These are phyloP conservation scores for Sesbania bispinosa DNA, from an alignment of 306 rosid genomes.

Conservation along the genomic window DNA sequence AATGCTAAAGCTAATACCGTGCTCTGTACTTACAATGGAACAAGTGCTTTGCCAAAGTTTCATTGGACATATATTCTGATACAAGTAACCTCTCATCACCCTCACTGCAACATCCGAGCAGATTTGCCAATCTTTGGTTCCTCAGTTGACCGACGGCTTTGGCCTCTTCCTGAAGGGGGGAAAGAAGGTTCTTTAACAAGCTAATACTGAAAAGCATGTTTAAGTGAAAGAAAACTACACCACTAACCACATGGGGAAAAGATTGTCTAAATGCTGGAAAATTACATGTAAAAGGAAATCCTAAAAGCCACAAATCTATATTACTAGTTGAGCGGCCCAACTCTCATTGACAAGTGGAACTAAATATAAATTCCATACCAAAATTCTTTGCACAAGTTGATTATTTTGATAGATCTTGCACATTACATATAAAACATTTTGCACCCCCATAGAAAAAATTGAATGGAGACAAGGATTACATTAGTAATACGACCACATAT, in stretches of 20 bases:
- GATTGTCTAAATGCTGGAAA: constrained; percentile 2
- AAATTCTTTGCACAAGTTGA: background rate
- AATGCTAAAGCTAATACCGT: constrained; percentile 1
- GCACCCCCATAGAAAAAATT: background rate
- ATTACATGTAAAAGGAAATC: background rate
- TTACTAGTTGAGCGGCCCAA: background rate
- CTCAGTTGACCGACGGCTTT: constrained; percentile 87
- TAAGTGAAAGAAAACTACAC: constrained; percentile 20
- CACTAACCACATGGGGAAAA: background rate
- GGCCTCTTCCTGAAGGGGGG: constrained; percentile 93
- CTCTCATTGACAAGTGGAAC: background rate
- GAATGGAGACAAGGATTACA: background rate
- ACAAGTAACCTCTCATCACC: constrained; percentile 95
- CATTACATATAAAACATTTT: background rate
- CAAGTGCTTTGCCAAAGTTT: constrained; percentile 92
- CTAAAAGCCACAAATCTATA: background rate
- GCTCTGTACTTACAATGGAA: constrained; percentile 76
- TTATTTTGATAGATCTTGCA: background rate
- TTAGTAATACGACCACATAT: no score
- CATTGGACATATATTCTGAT: constrained; percentile 89
- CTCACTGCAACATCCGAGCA: constrained; percentile 89
- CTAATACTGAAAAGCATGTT: constrained; percentile 9
- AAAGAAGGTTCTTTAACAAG: constrained; percentile 19
- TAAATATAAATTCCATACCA: background rate
- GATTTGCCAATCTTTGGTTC: constrained; percentile 75